These are phyloP conservation scores for Betula pendula DNA, from an alignment of 306 rosid species.

Conservation along the genomic window DNA sequence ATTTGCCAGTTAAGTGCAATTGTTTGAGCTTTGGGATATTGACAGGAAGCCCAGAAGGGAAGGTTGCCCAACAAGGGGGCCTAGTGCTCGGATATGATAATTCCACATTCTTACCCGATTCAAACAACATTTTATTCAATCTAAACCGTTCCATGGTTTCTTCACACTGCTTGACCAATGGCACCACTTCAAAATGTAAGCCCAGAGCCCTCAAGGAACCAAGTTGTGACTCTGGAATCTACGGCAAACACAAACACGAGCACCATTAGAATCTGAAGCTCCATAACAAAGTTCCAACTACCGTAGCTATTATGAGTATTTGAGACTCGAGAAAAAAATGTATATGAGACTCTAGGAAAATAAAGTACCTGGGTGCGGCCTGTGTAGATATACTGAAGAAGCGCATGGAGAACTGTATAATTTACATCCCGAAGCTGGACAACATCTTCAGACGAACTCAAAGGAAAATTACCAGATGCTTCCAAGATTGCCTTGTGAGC, in stretches of 20 bases:
- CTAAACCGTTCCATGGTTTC: conserved; percentile 59
- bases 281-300: neutral
- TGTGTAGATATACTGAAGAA: conserved; percentile 81
- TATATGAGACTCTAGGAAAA: conserved; percentile 2
- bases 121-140: conserved; percentile 53
- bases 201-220: conserved; percentile 68
- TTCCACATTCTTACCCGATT: conserved; percentile 55
- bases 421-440: conserved; percentile 50
- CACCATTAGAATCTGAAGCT: conserved; percentile 18
- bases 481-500: conserved; percentile 83
- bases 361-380: conserved; percentile 71
- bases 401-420: conserved; percentile 63
- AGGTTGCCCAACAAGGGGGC: conserved; percentile 55
- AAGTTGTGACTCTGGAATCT: conserved; percentile 72
- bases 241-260: conserved; percentile 33
- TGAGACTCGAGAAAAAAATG: neutral
- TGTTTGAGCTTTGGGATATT: conserved; percentile 52
- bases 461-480: conserved; percentile 67
- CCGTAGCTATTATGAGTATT: neutral
- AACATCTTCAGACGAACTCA: conserved; percentile 49
- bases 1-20: conserved; percentile 59
- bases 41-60: conserved; percentile 67
- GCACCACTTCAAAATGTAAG: conserved; percentile 65
- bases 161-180: conserved; percentile 82
- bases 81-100: conserved; percentile 57